Evolutionary conservation across 345 rosid genomes (phyloP), one percentile per base, ranked within the genome.

Genomic region (Brassica rapa): DNA sequence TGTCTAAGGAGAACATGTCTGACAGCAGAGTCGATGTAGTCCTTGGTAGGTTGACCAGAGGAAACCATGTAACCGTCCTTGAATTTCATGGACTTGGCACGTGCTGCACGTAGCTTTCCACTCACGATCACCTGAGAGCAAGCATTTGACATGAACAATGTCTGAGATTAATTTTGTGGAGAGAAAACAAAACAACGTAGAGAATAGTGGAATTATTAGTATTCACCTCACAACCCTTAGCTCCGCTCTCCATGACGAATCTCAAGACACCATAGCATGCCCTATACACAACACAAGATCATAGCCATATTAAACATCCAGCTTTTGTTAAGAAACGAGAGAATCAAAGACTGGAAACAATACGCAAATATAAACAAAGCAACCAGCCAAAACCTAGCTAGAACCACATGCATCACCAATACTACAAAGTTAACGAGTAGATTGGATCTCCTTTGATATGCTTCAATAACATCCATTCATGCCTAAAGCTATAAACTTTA

Each of bases 41-140:
- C 92, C 14, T 89, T 89, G n/a, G 85, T 86, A 0, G 94, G 97
- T 35, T 91, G 97, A 43, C 97, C 94, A 21, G 94, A 87, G 16
- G 97, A 91, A 15, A 88, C 87, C 97, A 91, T 91, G 84, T 91
- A 91, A 14, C 97, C 92, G 68, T 91, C 97, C 86, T 88, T 91
- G 82, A 91, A 91, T 65, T 91, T 91, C 94, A 91, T 91, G 0
- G 91, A 87, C 82, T 89, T 90, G 0, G 97, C 95, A 76, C 95
- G 91, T 78, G 82, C 87, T 19, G 95, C 92, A 24, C 89, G 85
- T 0, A 90, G 92, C 82, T 90, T 89, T 63, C 90, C 87, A 49
- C 97, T 89, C 21, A 88, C 91, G 41, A 88, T 88, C 3, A 90
- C 93, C 89, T 88, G 27, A 16, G 5, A 51, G 30, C 0, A 67